Evolutionary conservation across 1,284 basidiomycete genomes (phyloP).

Genomic region (Garcileccinum viscosum): DNA sequence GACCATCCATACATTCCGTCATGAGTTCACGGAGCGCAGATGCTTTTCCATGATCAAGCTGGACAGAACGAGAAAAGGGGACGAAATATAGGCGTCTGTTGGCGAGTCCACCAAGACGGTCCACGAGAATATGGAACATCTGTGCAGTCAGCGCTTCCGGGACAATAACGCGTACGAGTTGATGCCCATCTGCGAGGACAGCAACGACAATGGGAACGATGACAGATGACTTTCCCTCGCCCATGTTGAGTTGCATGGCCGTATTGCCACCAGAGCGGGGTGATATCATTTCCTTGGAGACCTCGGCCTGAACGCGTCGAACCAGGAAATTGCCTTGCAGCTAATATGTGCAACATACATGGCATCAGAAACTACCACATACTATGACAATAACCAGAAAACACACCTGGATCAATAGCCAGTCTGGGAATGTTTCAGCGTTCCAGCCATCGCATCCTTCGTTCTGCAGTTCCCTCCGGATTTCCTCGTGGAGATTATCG

Average conservation of each 20-base stretch:
- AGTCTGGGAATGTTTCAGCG: too few relatives aligned
- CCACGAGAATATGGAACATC: slow-evolving; percentile 56
- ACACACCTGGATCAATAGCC: too few relatives aligned
- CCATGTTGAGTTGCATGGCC: slow-evolving; percentile 62
- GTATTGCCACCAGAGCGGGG: slow-evolving; percentile 46
- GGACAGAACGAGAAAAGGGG: slow-evolving; percentile 53
- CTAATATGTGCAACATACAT: slow-evolving; percentile 28
- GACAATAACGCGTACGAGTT: slow-evolving; percentile 34
- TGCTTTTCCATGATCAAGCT: slow-evolving; percentile 18
- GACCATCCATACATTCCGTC: slow-evolving; percentile 43
- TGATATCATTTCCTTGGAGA: slow-evolving; percentile 55
- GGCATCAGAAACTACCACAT: not conserved
- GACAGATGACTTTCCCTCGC: slow-evolving; percentile 63
- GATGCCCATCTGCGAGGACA: slow-evolving; percentile 47
- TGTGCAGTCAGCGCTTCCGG: slow-evolving; percentile 45
- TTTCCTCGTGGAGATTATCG: too few relatives aligned
- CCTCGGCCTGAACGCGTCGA: slow-evolving; percentile 47
- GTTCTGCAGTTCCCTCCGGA: too few relatives aligned
- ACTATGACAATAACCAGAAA: not conserved
- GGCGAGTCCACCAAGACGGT: slow-evolving; percentile 49
- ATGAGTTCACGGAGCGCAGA: slow-evolving; percentile 40
- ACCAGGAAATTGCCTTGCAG: slow-evolving; percentile 50
- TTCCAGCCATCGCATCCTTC: too few relatives aligned
- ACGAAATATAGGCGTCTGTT: slow-evolving; percentile 56
- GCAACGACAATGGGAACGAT: slow-evolving; percentile 53